Evolutionary conservation across 768 basidiomycete genomes (phyloP), one percentile per base, ranked within the genome.

Genomic region (Pleurotus sapidus): DNA sequence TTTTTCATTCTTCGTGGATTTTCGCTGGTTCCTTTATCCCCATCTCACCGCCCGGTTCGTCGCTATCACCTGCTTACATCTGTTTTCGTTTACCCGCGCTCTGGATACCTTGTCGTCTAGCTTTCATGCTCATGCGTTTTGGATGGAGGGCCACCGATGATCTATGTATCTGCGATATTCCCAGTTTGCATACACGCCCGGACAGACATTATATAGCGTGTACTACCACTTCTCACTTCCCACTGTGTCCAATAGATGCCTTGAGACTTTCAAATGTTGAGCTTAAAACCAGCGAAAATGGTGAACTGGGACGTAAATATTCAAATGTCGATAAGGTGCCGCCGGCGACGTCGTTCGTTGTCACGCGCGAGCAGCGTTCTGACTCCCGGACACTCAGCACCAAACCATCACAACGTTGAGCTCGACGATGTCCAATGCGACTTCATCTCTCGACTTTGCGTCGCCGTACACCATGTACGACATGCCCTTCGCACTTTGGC

Each of bases 401-500:
- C 8, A 34, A 34, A 34, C 9, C 30, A 34, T 11, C 30, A 11
- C 9, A 34, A 4, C 11, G 11, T 34, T 5, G 40, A 20, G 24
- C 12, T 42, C 15, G 9, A 23, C n/a, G n/a, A 54, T 54, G 51
- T 39, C n/a, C 39, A 54, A 54, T 23, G 23, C 72, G 54, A 63
- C 72, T 20, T 63, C 56, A n/a, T 68, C 68, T 59, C 55, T 74
- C 49, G 67, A 71, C 50, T 46, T 74, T 18, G 64, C 70, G 27
- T 63, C 68, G 15, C 65, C 39, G 46, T 61, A 70, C 15, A 64
- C 72, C 20, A 60, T 71, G 11, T 70, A 72, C 15, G 67, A 80
- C 15, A 59, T 78, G 39, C 82, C 81, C 3, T 63, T 64, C 25
- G 66, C 72, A 5, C 61, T 88, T 37, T 90, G 87, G 87, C 65